Conservation (phyloP, 371 early-diverging fungal genomes). For the Rhizopus stolonifer region DNA sequence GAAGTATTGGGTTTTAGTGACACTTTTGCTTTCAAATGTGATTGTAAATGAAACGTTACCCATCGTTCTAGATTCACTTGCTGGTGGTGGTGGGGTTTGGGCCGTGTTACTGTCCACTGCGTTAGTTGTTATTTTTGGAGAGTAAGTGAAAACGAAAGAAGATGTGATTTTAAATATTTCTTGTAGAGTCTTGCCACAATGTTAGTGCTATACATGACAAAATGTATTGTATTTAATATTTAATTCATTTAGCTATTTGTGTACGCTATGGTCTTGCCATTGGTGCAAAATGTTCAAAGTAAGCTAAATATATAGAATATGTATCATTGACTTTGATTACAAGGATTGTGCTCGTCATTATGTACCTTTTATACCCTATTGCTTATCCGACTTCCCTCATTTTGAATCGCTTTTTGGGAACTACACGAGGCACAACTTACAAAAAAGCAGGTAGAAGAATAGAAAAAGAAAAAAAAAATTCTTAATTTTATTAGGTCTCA, state of each 20-base stretch:
- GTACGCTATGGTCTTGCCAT: conserved; percentile 74
- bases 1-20: conserved; percentile 84
- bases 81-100: conserved; percentile 66
- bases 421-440: conserved; percentile 78
- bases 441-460: conserved; percentile 58
- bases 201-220: conserved; percentile 18
- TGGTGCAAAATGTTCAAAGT: conserved; percentile 73
- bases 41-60: conserved; percentile 94
- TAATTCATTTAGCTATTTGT: conserved; percentile 55
- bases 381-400: conserved; percentile 80
- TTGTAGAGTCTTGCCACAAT: conserved; percentile 42
- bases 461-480: too few relatives aligned
- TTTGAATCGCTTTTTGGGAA: conserved; percentile 77
- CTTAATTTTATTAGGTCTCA: too few relatives aligned
- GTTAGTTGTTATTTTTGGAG: conserved; percentile 90
- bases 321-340: too few relatives aligned
- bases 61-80: conserved; percentile 78
- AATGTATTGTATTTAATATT: too few relatives aligned
- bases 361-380: conserved; percentile 70
- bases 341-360: conserved; percentile 65
- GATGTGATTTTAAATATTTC: too few relatives aligned
- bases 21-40: conserved; percentile 87
- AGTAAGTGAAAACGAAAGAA: too few relatives aligned
- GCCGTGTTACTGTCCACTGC: conserved; percentile 88
- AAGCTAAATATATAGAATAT: conserved; percentile 6